Base-by-base conservation (phyloP, 345 rosid genomes). In the Gossypium anomalum region DNA sequence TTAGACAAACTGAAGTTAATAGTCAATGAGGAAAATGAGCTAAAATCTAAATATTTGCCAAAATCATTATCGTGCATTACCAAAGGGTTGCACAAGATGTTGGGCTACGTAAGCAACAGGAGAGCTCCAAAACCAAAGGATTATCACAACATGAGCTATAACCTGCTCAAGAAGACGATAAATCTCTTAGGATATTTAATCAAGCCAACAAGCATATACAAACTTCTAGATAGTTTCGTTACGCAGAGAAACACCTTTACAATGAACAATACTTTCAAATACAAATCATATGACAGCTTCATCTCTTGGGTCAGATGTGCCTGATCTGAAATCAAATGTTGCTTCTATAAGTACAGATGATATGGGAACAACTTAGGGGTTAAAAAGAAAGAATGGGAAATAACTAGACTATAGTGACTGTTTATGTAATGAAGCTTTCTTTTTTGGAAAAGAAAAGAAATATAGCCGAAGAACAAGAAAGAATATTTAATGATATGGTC, bases 301-400 rank as follows among this genome's bases (percentile, higher is more conserved):
- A 87, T 70, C 82, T 84, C 92, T 79, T 87, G 82, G 75, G 75
- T 66, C 34, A 75, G 84, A 76, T 76, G 79, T 79, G 86, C 91
- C 82, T 87, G 76, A 81, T 78, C 97, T 94, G 85, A 56, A 49
- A 70, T 53, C 61, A 57, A 56, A 61, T 65, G 47, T 80, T 71
- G 74, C 59, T 60, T 55, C 51, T 14, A 71, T 58, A 48, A 78
- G 29, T 70, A 63, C 22, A 52, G 23, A 63, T 1, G n/a, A 65
- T 64, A 64, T 41, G 17, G 16, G 12, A 43, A 56, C 41, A 67
- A 67, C 66, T 44, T 56, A 6, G 47, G 25, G 44, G 44, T 23
- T 59, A 25, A 44, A 23, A 56, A 23, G 22, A 67, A 16, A 2
- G 53, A 38, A 61, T 64, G 7, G 12, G 60, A 47, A 60, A 49